Evolutionary conservation across 129 eudicot genomes (phyloP), one percentile per base, ranked within the genome.

Genomic region (Tanacetum coccineum): DNA sequence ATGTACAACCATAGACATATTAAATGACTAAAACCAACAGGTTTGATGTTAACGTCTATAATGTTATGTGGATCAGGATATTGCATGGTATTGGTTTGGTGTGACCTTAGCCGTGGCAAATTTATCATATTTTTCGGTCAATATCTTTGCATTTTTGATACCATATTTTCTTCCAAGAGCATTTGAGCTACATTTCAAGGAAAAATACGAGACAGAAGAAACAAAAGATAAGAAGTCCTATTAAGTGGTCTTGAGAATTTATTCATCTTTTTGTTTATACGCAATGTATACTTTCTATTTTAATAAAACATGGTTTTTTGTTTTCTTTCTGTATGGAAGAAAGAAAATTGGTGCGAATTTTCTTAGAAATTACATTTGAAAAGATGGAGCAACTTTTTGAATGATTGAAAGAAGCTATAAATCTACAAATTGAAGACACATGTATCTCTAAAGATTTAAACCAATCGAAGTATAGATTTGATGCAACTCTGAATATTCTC

Each of bases 41-140:
- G 20, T 21, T 45, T 47, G 18, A 47, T 9, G 62, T 39, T 44
- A 25, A 65, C 53, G 32, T 42, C 13, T 46, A 44, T 32, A 51
- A 5, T 47, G 53, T 64, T 32, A 12, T 58, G 59, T 14, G 71
- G 36, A 74, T n/a, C 72, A 91, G 97, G 96, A 83, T 65, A 48
- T 81, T 11, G 80, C 78, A 4, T 91, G 97, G 97, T 80, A 61
- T 78, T 91, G 96, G 96, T 91, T 91, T 30, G 97, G 97, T 51
- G 76, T 85, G 78, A 64, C 73, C 20, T 46, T 91, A 47, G 82
- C 96, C 3, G 74, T 73, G 17, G 81, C 87, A 3, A 91, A 91
- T 67, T 51, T 87, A 21, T 74, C 66, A 3, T 91, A 91, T 63
- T 91, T 91, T 66, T 77, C 94, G 0, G 71, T 83, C 59, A 91